Base-by-base conservation (phyloP, 345 rosid genomes). In the Melaleuca alternifolia region DNA sequence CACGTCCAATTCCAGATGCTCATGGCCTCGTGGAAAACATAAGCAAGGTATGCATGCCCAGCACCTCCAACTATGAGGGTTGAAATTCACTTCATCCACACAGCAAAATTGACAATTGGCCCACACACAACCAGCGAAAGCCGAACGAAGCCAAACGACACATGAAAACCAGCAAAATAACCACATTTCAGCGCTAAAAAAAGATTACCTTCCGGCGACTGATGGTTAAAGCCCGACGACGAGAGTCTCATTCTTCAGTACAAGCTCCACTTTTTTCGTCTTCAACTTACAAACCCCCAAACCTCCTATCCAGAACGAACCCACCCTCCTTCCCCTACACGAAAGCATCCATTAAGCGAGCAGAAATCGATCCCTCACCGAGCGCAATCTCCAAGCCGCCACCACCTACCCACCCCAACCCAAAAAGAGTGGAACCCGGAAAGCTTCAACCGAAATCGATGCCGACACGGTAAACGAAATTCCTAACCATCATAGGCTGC, bases 161-260 rank as follows among this genome's bases (percentile, higher is more conserved):
- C 26, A 48, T 51, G 65, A 65, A 88, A 81, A 81, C 28, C 28
- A 20, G 50, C 44, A 86, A 84, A 51, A 33, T n/a, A 53, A 50
- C 84, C 51, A 28, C 21, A 15, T 44, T 33, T 50, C 59, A 33
- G 44, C 54, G 50, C 57, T 44, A 84, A 54, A 65, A 21, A 84
- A 71, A 85, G 54, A 87, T 84, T 61, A 93, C 95, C 95, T 91
- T 92, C 95, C 84, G 91, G 93, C 53, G 91, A 57, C 88, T 91
- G 93, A 83, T 92, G 94, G 88, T 84, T 92, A 87, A 91, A 93
- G 87, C 91, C 93, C 85, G 93, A 89, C 23, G 91, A 88, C 88
- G 94, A 91, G 53, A 90, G 95, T 89, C 92, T 93, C 95, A 93
- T 93, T 86, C 88, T 87, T 79, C 83, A 84, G 85, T 57, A 46